Evolutionary conservation across 2,329 filamentous ascomycete species (phyloP).

Genomic region (Knoxdaviesia capensis): DNA sequence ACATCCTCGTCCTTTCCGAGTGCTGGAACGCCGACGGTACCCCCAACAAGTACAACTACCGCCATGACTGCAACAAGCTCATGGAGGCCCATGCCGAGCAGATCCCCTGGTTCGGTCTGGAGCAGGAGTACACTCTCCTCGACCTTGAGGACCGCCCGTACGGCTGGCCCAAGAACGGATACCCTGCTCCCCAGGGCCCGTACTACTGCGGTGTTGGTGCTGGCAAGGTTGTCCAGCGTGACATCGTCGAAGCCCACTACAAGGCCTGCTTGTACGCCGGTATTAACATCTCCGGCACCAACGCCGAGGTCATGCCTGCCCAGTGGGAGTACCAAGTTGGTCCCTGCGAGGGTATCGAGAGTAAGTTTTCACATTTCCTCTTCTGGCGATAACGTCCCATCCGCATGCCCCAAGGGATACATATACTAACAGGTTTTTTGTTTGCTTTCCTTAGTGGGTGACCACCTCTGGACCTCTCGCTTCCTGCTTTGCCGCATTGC

Average conservation of each 20-base stretch:
- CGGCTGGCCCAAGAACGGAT: conserved; percentile 51
- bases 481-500: conserved; percentile 78
- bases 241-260: conserved; percentile 63
- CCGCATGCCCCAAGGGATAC: background rate
- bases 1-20: conserved; percentile 86
- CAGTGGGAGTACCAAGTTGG: conserved; percentile 93
- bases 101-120: conserved; percentile 91
- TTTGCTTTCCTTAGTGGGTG: conserved; percentile 43
- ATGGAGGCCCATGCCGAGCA: conserved; percentile 74
- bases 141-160: conserved; percentile 74
- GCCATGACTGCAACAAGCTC: conserved; percentile 73
- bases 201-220: conserved; percentile 88
- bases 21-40: conserved; percentile 87
- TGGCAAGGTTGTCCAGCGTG: conserved; percentile 92
- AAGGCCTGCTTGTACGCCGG: conserved; percentile 55
- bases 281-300: conserved; percentile 92
- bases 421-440: conserved; percentile 9
- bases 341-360: conserved; percentile 68
- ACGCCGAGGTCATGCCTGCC: conserved; percentile 94
- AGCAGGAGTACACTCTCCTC: conserved; percentile 78
- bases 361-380: conserved; percentile 23
- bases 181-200: conserved; percentile 79
- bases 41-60: conserved; percentile 98
- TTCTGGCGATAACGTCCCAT: background rate
- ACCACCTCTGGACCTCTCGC: conserved; percentile 78